These are phyloP conservation scores for Penicillium sp. DNA, from an alignment of 2,329 filamentous ascomycete genomes.

Conservation along the genomic window DNA sequence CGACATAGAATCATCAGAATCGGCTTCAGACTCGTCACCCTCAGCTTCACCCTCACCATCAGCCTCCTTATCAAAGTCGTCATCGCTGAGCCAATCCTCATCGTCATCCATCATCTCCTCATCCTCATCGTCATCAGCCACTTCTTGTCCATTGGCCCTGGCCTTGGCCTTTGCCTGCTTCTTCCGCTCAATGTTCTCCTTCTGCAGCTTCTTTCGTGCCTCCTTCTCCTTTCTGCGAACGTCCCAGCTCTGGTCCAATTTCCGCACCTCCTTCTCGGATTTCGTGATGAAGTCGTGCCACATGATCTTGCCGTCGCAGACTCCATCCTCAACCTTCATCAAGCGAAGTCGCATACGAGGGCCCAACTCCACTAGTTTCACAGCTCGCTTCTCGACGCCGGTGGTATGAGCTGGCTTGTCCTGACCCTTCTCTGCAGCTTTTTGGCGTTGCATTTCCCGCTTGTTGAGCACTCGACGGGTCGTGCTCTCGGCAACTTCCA, in stretches of 20 bases:
- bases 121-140: conserved; percentile 50
- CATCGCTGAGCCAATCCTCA: conserved; percentile 52
- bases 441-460: conserved; percentile 48
- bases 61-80: conserved; percentile 47
- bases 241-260: conserved; percentile 80
- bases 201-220: conserved; percentile 79
- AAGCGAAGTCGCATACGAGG: conserved; percentile 83
- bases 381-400: conserved; percentile 74
- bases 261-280: conserved; percentile 68
- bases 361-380: conserved; percentile 88
- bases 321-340: conserved; percentile 92
- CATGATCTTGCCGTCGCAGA: conserved; percentile 86
- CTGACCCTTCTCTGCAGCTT: conserved; percentile 44
- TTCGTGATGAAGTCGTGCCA: conserved; percentile 97
- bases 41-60: conserved; percentile 39
- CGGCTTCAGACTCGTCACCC: conserved; percentile 39
- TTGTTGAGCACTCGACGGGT: conserved; percentile 53
- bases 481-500: conserved; percentile 67
- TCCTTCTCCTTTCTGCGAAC: conserved; percentile 77
- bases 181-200: conserved; percentile 86
- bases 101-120: conserved; percentile 54
- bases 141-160: conserved; percentile 43
- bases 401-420: conserved; percentile 41
- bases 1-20: conserved; percentile 43
- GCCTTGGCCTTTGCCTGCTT: conserved; percentile 58